A percentile compares a stretch with the other conserved stretches of the same genome.
Evolutionary conservation across 2,329 filamentous ascomycete species (phyloP).

Genomic region (Colletotrichum caudatum): DNA sequence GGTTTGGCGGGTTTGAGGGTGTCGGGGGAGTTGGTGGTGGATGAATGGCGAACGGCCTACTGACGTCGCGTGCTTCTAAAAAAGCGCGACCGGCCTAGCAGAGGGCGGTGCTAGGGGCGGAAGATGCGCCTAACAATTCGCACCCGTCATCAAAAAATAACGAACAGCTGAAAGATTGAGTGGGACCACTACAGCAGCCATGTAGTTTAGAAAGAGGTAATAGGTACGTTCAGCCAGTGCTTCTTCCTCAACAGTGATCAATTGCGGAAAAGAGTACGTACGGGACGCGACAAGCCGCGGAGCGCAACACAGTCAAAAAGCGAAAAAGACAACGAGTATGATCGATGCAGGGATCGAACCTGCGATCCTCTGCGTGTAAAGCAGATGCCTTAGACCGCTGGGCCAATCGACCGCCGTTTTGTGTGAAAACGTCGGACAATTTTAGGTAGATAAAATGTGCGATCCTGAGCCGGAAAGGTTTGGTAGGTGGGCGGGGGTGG

Average conservation of each 20-base stretch:
- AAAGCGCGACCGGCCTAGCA: conserved; percentile 26
- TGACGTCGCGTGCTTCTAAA: conserved; percentile 37
- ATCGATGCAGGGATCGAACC: conserved; percentile 60
- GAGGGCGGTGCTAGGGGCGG: neutral
- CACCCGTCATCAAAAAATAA: neutral
- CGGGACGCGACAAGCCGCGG: neutral
- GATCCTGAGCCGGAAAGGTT: too few relatives aligned
- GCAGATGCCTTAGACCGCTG: conserved; percentile 56
- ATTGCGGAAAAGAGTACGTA: neutral
- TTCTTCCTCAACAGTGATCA: neutral
- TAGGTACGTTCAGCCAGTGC: neutral
- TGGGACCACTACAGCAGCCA: neutral
- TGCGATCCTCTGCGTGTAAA: conserved; percentile 59
- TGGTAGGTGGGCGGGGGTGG: too few relatives aligned
- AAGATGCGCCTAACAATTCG: conserved; percentile 27
- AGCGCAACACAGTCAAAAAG: neutral
- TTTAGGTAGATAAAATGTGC: too few relatives aligned
- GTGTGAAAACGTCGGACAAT: too few relatives aligned
- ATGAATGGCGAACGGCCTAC: conserved; percentile 18
- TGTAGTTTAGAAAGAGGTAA: too few relatives aligned
- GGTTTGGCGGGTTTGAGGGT: conserved; percentile 28
- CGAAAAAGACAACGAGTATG: conserved; percentile 7
- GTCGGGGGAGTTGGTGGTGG: conserved; percentile 8
- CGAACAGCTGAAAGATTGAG: neutral
- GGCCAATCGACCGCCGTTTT: conserved; percentile 49